Percentiles rank a stretch among this genome's conserved stretches.
These are phyloP conservation scores for Anastatica hierochuntica DNA, from an alignment of 345 rosid genomes.

Conservation along the genomic window DNA sequence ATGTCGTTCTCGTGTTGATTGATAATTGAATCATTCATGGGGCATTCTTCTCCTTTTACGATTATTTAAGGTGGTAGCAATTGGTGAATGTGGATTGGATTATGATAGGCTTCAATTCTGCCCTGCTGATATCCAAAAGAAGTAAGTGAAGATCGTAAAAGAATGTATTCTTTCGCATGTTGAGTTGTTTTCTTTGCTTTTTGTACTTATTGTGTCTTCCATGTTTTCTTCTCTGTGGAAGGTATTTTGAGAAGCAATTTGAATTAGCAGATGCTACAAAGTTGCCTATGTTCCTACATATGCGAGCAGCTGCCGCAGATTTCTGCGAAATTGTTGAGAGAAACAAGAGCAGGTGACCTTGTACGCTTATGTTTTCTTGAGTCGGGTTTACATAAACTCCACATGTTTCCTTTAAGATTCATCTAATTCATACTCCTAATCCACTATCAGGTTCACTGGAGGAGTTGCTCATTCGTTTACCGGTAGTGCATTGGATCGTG, in stretches of 20 bases:
- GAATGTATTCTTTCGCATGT: neutral
- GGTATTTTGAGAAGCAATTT: slow-evolving; percentile 96
- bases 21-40: neutral
- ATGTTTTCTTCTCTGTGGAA: slow-evolving; percentile 15
- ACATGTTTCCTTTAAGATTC: neutral
- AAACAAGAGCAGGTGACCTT: slow-evolving; percentile 54
- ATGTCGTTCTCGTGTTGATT: neutral
- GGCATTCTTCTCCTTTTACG: neutral
- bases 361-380: slow-evolving; percentile 1
- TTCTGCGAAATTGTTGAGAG: slow-evolving; percentile 72
- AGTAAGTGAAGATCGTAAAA: slow-evolving; percentile 38
- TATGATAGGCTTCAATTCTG: slow-evolving; percentile 97
- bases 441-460: slow-evolving; percentile 45
- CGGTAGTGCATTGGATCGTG: slow-evolving; percentile 58
- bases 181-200: neutral
- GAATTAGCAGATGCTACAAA: slow-evolving; percentile 82
- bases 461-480: slow-evolving; percentile 96
- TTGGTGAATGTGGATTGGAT: slow-evolving; percentile 97
- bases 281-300: slow-evolving; percentile 91
- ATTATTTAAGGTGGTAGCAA: slow-evolving; percentile 63
- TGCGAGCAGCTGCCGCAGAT: slow-evolving; percentile 90
- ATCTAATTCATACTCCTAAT: neutral
- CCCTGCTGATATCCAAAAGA: slow-evolving; percentile 66
- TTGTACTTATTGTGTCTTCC: neutral
- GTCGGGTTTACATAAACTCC: neutral